Evolutionary conservation across 495 filamentous ascomycete genomes (phyloP).

Genomic region (Penicillium dipodomyicola): DNA sequence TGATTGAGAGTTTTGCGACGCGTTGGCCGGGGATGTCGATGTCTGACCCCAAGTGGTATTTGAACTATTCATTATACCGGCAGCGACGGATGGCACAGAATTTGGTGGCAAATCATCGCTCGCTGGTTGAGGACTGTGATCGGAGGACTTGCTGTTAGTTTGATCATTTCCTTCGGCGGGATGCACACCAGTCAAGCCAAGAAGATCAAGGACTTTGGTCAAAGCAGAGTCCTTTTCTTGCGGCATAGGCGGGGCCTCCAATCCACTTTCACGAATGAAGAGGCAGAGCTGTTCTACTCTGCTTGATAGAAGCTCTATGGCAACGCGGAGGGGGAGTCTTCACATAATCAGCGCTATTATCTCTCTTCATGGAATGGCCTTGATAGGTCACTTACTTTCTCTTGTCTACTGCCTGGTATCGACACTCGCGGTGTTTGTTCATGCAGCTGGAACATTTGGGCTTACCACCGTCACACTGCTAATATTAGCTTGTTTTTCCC

Average conservation of each 20-base stretch:
- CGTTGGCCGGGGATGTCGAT: not conserved
- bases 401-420: constrained; percentile 26
- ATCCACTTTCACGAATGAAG: constrained; percentile 22
- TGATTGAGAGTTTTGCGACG: not conserved
- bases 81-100: not conserved
- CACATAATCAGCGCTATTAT: not conserved
- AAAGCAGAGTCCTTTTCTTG: constrained; percentile 17
- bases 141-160: not conserved
- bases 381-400: constrained; percentile 22
- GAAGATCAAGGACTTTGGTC: constrained; percentile 13
- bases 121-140: not conserved
- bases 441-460: constrained; percentile 25
- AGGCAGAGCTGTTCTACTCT: constrained; percentile 22
- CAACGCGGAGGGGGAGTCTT: constrained; percentile 22
- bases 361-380: not conserved
- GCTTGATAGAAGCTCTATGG: constrained; percentile 21
- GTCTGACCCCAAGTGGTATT: not conserved
- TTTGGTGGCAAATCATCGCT: not conserved
- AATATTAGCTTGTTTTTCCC: not conserved
- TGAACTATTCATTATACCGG: not conserved
- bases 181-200: constrained; percentile 9
- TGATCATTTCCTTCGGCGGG: not conserved
- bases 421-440: constrained; percentile 21
- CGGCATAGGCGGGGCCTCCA: constrained; percentile 17
- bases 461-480: constrained; percentile 26